Percentiles rank a stretch among this genome's conserved stretches.
phyloP scores from a whole-genome alignment of 192 early-diverging fungal species.

The Cetraspora pellucida region DNA sequence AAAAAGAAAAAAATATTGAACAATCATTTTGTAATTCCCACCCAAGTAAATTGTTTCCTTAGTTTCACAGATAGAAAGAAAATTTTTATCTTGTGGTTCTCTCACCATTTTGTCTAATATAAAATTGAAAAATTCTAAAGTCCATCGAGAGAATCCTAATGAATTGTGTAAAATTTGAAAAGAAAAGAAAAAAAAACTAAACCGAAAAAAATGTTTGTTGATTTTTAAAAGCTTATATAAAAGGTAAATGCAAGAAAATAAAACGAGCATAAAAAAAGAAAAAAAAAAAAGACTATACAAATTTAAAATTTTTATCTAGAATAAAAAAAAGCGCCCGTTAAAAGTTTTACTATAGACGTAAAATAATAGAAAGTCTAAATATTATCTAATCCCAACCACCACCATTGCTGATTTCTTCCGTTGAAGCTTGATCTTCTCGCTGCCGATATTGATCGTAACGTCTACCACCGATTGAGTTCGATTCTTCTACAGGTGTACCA shows the following conservation, averaged over 20 bases:
- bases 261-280: neutral
- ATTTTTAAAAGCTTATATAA: neutral
- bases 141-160: neutral
- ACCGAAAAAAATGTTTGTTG: no score
- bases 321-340: neutral
- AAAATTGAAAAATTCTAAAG: constrained; percentile 6
- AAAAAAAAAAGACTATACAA: constrained; percentile 5
- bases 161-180: neutral
- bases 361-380: neutral
- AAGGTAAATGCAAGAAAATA: neutral
- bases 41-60: neutral
- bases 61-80: neutral
- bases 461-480: no score
- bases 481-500: constrained; percentile 13
- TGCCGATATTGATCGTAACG: constrained; percentile 34
- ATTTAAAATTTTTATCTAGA: constrained; percentile 15
- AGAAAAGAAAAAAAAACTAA: neutral
- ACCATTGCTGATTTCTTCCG: neutral
- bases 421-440: neutral
- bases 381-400: neutral
- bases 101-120: neutral
- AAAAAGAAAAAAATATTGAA: neutral
- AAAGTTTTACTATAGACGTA: no score
- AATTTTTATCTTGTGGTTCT: constrained; percentile 5
- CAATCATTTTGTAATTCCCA: neutral